Evolutionary conservation across 176 grass and related monocot genomes (phyloP), one percentile per base, ranked within the genome.

Genomic region (Oryza punctata): DNA sequence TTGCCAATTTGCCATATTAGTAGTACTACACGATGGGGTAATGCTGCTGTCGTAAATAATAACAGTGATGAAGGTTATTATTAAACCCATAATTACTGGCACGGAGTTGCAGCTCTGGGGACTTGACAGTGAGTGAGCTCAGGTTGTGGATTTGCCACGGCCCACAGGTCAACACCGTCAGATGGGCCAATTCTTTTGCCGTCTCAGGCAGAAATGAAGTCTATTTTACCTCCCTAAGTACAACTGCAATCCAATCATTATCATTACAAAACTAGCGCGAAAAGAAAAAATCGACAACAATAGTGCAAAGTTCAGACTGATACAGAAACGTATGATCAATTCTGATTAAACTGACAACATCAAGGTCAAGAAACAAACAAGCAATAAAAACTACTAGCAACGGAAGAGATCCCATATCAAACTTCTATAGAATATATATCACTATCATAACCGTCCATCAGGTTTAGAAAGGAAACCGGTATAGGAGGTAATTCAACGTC

Each of bases 401-500:
- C 67, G 4, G 3, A 24, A 43, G 23, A 24, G n/a, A 43, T 43
- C 3, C 21, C 0, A 43, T 9, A 73, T 47, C 43, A 73, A 47
- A 43, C 5, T 10, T 29, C 41, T 3, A 47, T 60, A 26, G 59
- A 79, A 41, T 79, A 63, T 19, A 65, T 27, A 16, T 40, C 28
- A 44, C n/a, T 44, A 8, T 84, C 59, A 23, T 76, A 71, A 44
- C 24, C 24, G 23, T 84, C 81, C 44, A 76, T 74, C 38, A 87
- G 38, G 54, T 27, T 71, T 74, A 65, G 68, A 63, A 81, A 33
- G 28, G 76, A 81, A 21, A 29, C 65, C 40, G 85, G 78, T 26
- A 81, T 75, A 24, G 85, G 85, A 81, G 78, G 77, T 3, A 46
- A 50, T 28, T 73, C 69, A 37, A 76, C 63, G 27, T 60, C 37